Evolutionary conservation across 139 green algal species (phyloP), one percentile per base, ranked within the genome.

Genomic region (Tetradesmus obliquus): DNA sequence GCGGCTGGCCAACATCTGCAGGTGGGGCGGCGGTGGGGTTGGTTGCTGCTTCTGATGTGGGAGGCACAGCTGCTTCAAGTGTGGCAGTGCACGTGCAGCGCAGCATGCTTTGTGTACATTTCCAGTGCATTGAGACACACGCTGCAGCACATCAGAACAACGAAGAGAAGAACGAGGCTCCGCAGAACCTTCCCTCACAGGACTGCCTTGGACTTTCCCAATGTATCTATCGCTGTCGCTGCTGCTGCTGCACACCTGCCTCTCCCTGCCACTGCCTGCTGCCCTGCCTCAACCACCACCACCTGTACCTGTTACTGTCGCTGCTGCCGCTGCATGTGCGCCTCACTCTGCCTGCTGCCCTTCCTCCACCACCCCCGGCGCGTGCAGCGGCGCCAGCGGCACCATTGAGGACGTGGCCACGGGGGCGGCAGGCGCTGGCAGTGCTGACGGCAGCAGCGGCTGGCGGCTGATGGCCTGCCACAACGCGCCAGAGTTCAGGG

Each of bases 391-490:
- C 60, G 51, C 69, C 22, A 74, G 15, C 20, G 86, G 86, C 15
- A 71, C 45, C 17, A 72, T 83, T 54, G 66, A 82, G 69, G 66
- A 90, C 5, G 69, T 83, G 17, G 69, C 66, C 1, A 9, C 54
- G 51, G 86, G 86, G 9, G 60, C 51, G 54, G 84, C 24, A 60
- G 24, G 5, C 20, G 55, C 5, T 12, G 60, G 60, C 60, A 10
- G 60, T 10, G 60, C 5, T 53, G n/a, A 51, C 17, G 17, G 55
- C 55, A 80, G 32, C 69, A 69, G 72, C 19, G 69, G 69, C 51
- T 90, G 86, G 86, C 69, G 53, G 54, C n/a, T 71, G 60, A 82
- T 90, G 86, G 66, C 86, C 19, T 90, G 45, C 24, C 86, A 90
- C 69, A 83, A 58, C 24, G 15, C 86, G 13, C 86, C 86, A 12